These are phyloP conservation scores for Blastobotrys persicus DNA, from an alignment of 1,139 yeast genomes.

Conservation along the genomic window DNA sequence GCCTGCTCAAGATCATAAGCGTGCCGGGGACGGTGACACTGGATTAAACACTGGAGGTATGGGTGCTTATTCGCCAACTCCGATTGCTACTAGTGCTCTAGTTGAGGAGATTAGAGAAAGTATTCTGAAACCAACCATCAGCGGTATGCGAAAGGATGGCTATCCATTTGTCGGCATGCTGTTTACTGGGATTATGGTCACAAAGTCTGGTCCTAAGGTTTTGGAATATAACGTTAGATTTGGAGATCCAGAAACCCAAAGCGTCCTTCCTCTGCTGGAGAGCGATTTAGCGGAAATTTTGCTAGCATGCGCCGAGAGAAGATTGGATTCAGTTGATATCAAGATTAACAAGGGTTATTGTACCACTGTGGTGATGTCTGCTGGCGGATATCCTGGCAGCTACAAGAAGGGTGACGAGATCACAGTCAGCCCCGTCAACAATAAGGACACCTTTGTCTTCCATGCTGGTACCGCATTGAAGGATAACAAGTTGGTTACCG, in stretches of 20 bases:
- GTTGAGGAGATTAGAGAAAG: conserved; percentile 65
- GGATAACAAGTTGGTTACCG: conserved; percentile 65
- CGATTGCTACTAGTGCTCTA: conserved; percentile 73
- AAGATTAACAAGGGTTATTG: conserved; percentile 58
- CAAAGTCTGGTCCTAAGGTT: conserved; percentile 84
- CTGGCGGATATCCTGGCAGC: conserved; percentile 93
- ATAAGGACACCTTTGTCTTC: conserved; percentile 67
- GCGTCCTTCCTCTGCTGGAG: conserved; percentile 85
- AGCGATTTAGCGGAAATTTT: conserved; percentile 90
- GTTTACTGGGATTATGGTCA: conserved; percentile 94
- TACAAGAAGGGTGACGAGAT: conserved; percentile 87
- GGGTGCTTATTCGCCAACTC: conserved; percentile 99
- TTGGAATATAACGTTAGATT: conserved; percentile 96
- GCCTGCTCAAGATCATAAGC: conserved; percentile 97
- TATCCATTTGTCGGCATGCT: conserved; percentile 93
- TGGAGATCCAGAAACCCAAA: conserved; percentile 99
- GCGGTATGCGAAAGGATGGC: conserved; percentile 95
- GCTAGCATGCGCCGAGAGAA: conserved; percentile 91
- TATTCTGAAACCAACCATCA: conserved; percentile 86
- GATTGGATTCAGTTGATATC: conserved; percentile 81
- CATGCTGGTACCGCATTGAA: conserved; percentile 84
- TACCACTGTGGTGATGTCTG: conserved; percentile 92
- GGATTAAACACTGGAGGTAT: conserved; percentile 99
- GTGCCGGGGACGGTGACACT: conserved; percentile 87
- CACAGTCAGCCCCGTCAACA: conserved; percentile 44